Evolutionary conservation across 2,329 filamentous ascomycete genomes (phyloP).

Genomic region (Epichloe typhina): DNA sequence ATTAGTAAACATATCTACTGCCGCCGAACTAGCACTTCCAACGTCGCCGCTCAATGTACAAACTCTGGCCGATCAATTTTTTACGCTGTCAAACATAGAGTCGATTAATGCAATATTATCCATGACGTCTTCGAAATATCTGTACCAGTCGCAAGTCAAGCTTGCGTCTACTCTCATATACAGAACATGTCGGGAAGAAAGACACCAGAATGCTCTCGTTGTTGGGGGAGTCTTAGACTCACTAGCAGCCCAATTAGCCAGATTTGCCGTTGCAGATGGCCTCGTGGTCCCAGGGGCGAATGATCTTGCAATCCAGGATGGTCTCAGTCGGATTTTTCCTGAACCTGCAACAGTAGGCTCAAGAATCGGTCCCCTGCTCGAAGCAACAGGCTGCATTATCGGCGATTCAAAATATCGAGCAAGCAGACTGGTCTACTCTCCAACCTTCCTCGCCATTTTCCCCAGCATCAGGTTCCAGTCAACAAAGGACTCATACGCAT

Average conservation of each 20-base stretch:
- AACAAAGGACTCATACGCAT: constrained; percentile 32
- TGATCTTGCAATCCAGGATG: constrained; percentile 37
- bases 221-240: constrained; percentile 63
- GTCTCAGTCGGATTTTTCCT: constrained; percentile 45
- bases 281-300: constrained; percentile 56
- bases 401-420: constrained; percentile 68
- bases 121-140: constrained; percentile 37
- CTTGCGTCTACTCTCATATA: constrained; percentile 45
- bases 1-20: constrained; percentile 57
- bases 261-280: constrained; percentile 54
- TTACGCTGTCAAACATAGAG: constrained; percentile 46
- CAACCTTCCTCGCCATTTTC: constrained; percentile 56
- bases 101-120: constrained; percentile 54
- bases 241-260: constrained; percentile 60
- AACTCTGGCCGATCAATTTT: constrained; percentile 55
- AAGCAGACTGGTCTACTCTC: constrained; percentile 55
- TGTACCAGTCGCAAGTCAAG: constrained; percentile 47
- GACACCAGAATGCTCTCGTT: constrained; percentile 58
- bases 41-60: constrained; percentile 33
- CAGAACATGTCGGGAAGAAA: constrained; percentile 52
- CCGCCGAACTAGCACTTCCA: constrained; percentile 42
- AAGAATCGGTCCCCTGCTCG: constrained; percentile 56
- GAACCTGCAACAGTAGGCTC: constrained; percentile 43
- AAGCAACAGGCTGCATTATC: constrained; percentile 65
- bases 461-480: constrained; percentile 43